A percentile compares a stretch with the other conserved stretches of the same genome.
phyloP scores from a whole-genome alignment of 2,329 filamentous ascomycete genomes.

The Xylaria arbuscula region DNA sequence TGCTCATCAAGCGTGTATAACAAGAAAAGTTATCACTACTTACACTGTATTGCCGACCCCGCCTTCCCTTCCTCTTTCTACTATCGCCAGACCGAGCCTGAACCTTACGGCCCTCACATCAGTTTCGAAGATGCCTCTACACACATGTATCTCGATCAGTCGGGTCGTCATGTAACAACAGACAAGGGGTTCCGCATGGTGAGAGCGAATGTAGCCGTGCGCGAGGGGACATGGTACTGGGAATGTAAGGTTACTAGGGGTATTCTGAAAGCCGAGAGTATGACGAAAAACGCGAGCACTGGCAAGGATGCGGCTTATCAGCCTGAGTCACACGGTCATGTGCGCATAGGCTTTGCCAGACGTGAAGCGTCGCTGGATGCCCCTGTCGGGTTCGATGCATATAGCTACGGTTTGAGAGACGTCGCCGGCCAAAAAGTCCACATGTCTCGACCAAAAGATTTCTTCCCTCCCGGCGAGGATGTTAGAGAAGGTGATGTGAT shows the following conservation, averaged over 20 bases:
- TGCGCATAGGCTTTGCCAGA: conserved; percentile 88
- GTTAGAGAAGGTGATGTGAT: conserved; percentile 93
- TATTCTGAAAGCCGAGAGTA: conserved; percentile 23
- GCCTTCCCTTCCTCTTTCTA: conserved; percentile 86
- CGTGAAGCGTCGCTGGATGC: conserved; percentile 84
- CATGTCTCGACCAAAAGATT: conserved; percentile 91
- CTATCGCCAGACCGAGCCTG: conserved; percentile 88
- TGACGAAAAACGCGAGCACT: conserved; percentile 58
- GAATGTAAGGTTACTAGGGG: conserved; percentile 91
- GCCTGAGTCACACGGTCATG: conserved; percentile 66
- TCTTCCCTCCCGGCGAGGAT: conserved; percentile 81
- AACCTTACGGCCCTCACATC: conserved; percentile 84
- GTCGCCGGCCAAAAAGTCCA: conserved; percentile 91
- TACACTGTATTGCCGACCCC: conserved; percentile 89
- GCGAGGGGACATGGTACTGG: conserved; percentile 93
- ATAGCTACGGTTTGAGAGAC: conserved; percentile 94
- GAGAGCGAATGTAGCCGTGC: conserved; percentile 87
- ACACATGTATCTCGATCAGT: conserved; percentile 83
- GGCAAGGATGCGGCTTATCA: conserved; percentile 55
- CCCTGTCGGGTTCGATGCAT: conserved; percentile 87
- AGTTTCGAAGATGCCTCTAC: conserved; percentile 92
- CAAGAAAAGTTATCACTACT: conserved; percentile 84
- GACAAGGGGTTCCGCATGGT: conserved; percentile 94
- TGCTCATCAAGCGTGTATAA: conserved; percentile 64
- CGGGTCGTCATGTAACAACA: conserved; percentile 82